Evolutionary conservation across 2,329 filamentous ascomycete genomes (phyloP).

Genomic region (Phaeosphaeriaceae sp.): DNA sequence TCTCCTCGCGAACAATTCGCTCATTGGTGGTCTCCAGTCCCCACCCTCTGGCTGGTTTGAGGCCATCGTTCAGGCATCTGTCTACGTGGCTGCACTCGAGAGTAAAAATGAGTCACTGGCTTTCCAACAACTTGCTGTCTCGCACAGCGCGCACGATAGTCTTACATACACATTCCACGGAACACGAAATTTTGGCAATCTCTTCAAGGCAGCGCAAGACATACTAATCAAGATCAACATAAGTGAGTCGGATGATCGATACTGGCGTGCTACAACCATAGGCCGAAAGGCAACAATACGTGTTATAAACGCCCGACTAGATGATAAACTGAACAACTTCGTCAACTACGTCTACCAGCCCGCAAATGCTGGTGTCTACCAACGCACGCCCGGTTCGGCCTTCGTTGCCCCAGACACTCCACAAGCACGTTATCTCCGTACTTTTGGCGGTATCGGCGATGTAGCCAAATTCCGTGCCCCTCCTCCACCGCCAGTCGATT

Average conservation of each 20-base stretch:
- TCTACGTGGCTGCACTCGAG: slow-evolving; percentile 31
- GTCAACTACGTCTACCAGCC: slow-evolving; percentile 25
- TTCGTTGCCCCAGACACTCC: slow-evolving; percentile 30
- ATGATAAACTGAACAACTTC: slow-evolving; percentile 32
- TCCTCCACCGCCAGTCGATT: slow-evolving; percentile 24
- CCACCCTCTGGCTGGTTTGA: slow-evolving; percentile 36
- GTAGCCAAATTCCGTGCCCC: slow-evolving; percentile 28
- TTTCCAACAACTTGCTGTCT: slow-evolving; percentile 38
- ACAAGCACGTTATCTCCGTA: slow-evolving; percentile 30
- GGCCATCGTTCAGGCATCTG: slow-evolving; percentile 33
- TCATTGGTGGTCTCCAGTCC: slow-evolving; percentile 32
- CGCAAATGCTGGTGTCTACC: slow-evolving; percentile 29
- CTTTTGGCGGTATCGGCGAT: slow-evolving; percentile 32
- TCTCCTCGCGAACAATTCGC: slow-evolving; percentile 28
- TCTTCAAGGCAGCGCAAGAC: slow-evolving; percentile 24
- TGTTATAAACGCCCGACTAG: slow-evolving; percentile 26
- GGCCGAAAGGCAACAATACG: slow-evolving; percentile 23
- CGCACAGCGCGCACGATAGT: slow-evolving; percentile 36
- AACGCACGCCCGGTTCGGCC: slow-evolving; percentile 27
- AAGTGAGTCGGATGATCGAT: slow-evolving; percentile 18
- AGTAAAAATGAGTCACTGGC: slow-evolving; percentile 23
- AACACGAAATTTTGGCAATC: slow-evolving; percentile 30
- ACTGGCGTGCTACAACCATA: slow-evolving; percentile 19
- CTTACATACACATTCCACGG: slow-evolving; percentile 37
- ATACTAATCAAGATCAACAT: slow-evolving; percentile 28